Conservation (phyloP, 164 flowering plant species). For the Platanus orientalis region DNA sequence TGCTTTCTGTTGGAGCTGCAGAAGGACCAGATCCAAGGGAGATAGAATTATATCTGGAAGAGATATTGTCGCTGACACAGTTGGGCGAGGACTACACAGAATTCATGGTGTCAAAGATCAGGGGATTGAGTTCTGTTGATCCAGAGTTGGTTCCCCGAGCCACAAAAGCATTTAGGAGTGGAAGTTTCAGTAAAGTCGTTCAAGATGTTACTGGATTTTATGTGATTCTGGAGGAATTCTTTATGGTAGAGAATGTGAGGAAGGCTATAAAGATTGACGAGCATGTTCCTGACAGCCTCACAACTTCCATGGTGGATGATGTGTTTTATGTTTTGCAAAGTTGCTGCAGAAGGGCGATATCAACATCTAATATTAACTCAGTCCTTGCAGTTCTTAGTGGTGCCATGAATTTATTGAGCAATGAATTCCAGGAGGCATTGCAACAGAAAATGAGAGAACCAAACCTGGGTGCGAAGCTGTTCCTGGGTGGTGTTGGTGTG, state of each 20-base stretch:
- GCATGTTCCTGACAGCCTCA: conserved; percentile 80
- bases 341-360: conserved; percentile 80
- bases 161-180: conserved; percentile 80
- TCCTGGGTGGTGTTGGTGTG: conserved; percentile 84
- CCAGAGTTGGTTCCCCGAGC: conserved; percentile 79
- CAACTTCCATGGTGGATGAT: conserved; percentile 96
- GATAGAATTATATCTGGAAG: conserved; percentile 73
- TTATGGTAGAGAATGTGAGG: conserved; percentile 95
- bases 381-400: conserved; percentile 73
- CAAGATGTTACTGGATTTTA: conserved; percentile 90
- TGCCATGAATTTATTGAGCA: conserved; percentile 68
- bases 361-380: conserved; percentile 87
- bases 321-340: conserved; percentile 94
- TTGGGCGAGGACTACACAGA: conserved; percentile 86
- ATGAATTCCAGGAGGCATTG: conserved; percentile 87
- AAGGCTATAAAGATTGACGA: conserved; percentile 91
- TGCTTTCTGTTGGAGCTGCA: conserved; percentile 55
- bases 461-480: conserved; percentile 73
- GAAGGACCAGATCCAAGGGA: conserved; percentile 96
- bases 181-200: conserved; percentile 63
- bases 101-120: conserved; percentile 83
- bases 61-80: conserved; percentile 67
- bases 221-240: conserved; percentile 86
- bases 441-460: conserved; percentile 85
- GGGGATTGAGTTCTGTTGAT: conserved; percentile 70